Base-by-base conservation (phyloP, 1,139 yeast genomes). In the Sugiyamaella japonica region DNA sequence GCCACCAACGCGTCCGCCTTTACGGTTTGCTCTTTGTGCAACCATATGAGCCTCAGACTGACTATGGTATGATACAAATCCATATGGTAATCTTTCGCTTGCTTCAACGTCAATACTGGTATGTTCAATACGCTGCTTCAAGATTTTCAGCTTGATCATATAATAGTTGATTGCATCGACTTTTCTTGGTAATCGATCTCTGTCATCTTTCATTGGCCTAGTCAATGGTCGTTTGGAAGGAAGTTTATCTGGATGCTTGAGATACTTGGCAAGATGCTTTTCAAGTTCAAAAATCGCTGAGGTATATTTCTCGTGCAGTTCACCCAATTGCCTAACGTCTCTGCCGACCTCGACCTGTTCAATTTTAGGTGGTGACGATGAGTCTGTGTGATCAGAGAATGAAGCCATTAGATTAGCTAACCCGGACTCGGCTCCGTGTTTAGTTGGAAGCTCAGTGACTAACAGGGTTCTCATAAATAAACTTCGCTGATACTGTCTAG, bases 41-140 rank as follows among this genome's bases (percentile, higher is more conserved):
- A 66, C 65, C 0, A 43, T 38, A 46, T 69, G 70, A 31, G 70
- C 66, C 52, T 66, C 66, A 28, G 63, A 63, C 36, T 63, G 66
- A 1, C 66, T 54, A 9, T 62, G 54, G 51, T 68, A 74, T 1
- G 75, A 66, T 4, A 70, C 72, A 56, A 74, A 72, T 1, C 76
- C 77, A 48, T 70, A 74, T 2, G 73, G 67, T 50, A 66, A 23
- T n/a, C 32, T 45, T 36, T 45, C 36, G 17, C 53, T 55, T 2
- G 53, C 51, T 38, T 64, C 64, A 32, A 64, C 45, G 4, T 56
- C 39, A 25, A 61, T 63, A 7, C 71, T 62, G 20, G 67, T 70
- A 6, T 54, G 52, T 8, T 54, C 56, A 28, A 73, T 69, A 38
- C 61, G 59, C 12, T 60, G 53, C 34, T 65, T 73, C n/a, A 69